Percentiles rank a stretch among this genome's conserved stretches.
These are phyloP conservation scores for Nicotiana benthamiana DNA, from an alignment of 257 asterid species.

Conservation along the genomic window DNA sequence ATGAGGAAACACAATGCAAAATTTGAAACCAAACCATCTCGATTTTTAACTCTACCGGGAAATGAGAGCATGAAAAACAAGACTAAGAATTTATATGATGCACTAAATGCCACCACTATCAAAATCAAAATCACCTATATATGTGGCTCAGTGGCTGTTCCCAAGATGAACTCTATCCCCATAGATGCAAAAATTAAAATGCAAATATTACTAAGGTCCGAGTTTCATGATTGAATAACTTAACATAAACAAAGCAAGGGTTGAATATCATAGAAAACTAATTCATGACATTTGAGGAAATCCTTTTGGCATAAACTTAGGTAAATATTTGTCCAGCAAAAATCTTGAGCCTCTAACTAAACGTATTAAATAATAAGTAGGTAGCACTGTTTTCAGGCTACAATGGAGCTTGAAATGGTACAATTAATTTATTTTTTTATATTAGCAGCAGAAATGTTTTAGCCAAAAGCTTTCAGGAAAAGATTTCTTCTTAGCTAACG, in stretches of 20 bases:
- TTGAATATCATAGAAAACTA: neutral
- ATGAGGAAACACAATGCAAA: neutral
- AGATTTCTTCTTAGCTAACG: too few relatives aligned
- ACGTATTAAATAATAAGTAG: too few relatives aligned
- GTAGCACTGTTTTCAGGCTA: too few relatives aligned
- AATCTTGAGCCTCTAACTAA: too few relatives aligned
- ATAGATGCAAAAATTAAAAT: neutral
- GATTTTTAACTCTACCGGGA: too few relatives aligned
- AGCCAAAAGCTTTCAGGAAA: too few relatives aligned
- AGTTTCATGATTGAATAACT: neutral
- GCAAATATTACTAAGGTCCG: neutral
- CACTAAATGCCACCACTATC: neutral
- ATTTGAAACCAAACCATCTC: too few relatives aligned
- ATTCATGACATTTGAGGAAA: neutral
- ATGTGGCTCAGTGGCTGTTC: neutral
- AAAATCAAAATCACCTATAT: neutral
- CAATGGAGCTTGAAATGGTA: too few relatives aligned
- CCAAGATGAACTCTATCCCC: constrained; percentile 1
- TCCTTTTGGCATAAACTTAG: neutral
- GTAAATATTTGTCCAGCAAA: too few relatives aligned
- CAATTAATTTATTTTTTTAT: too few relatives aligned
- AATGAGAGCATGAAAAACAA: neutral
- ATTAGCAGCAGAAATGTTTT: too few relatives aligned
- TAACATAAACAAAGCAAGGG: neutral
- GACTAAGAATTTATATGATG: neutral